Base-by-base conservation (phyloP, 371 early-diverging fungal species). In the Actinomortierella ambigua region DNA sequence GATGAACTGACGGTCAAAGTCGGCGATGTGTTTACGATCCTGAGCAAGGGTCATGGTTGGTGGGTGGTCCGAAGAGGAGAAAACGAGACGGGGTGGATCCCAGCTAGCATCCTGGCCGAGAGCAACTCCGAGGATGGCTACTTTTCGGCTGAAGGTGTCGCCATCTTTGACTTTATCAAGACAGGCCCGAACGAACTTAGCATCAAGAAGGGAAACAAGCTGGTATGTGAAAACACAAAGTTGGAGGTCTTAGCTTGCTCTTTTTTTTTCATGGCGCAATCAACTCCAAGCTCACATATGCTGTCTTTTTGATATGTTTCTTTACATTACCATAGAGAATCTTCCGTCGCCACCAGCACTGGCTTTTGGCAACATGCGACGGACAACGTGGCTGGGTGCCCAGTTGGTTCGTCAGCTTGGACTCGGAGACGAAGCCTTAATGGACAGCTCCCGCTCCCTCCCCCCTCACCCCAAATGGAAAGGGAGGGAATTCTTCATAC, bases 1-100 rank as follows among this genome's bases (percentile, higher is more conserved):
- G 87, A 85, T 57, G 89, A 89, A 56, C 34, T 87, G 53, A 76
- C 81, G 41, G 80, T 89, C 9, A 63, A 59, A 22, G 84, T 88
- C 41, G 89, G 89, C 26, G 88, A 87, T 61, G 67, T 70, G 43
- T 81, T 88, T 63, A 73, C 53, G 41, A 83, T 88, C 41, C 55
- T 80, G 28, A 69, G 69, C 34, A 80, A 73, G 40, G 66, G 76
- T 17, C 84, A 84, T 7, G 87, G 82, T 22, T 88, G 89, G 88
- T 81, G 81, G 60, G 64, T 81, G 3, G 88, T 84, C 28, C 84
- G 81, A 55, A 73, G 76, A 24, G 34, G 34, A 4, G 71, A 77
- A 20, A 81, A 78, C 6, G 67, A 68, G 50, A 59, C 65, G 20
- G 88, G 88, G 15, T 88, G 86, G 86, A 84, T 88, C 20, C 89